Conservation (phyloP, 208 protist species). For the Leishmania martiniquensis region DNA sequence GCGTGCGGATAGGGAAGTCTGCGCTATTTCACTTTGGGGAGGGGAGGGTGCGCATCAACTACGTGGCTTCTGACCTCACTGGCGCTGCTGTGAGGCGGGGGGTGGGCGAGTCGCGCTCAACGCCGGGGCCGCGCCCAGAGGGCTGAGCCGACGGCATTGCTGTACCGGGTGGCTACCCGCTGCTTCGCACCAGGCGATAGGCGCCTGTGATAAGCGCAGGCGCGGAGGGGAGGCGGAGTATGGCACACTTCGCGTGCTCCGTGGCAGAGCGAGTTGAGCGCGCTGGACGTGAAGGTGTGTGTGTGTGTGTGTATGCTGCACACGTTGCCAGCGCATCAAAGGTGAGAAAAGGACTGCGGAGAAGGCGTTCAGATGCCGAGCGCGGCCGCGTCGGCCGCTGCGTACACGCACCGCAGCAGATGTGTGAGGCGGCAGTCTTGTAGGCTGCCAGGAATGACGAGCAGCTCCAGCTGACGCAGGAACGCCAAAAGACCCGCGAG, state of each 20-base stretch:
- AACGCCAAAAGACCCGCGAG: conserved; percentile 67
- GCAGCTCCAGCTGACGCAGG: conserved; percentile 53
- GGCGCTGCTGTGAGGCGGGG: neutral
- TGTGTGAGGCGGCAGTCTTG: conserved; percentile 35
- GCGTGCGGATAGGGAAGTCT: too few relatives aligned
- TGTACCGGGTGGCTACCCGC: neutral
- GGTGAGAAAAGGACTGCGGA: neutral
- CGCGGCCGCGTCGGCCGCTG: conserved; percentile 39
- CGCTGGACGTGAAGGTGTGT: too few relatives aligned
- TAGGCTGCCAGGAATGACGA: conserved; percentile 52
- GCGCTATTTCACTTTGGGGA: too few relatives aligned
- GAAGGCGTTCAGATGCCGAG: conserved; percentile 20
- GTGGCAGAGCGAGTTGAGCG: too few relatives aligned
- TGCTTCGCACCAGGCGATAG: neutral
- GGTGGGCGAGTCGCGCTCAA: neutral
- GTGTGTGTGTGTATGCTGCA: too few relatives aligned
- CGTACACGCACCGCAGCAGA: conserved; percentile 61
- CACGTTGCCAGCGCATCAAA: neutral
- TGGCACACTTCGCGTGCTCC: too few relatives aligned
- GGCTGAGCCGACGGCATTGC: neutral
- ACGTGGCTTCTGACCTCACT: too few relatives aligned
- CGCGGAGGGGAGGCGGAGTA: too few relatives aligned
- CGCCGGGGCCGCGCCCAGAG: neutral
- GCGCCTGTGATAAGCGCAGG: neutral
- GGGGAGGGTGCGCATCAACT: too few relatives aligned